Conservation (phyloP, 2,329 filamentous ascomycete species). For the Trichoderma oligosporum region DNA sequence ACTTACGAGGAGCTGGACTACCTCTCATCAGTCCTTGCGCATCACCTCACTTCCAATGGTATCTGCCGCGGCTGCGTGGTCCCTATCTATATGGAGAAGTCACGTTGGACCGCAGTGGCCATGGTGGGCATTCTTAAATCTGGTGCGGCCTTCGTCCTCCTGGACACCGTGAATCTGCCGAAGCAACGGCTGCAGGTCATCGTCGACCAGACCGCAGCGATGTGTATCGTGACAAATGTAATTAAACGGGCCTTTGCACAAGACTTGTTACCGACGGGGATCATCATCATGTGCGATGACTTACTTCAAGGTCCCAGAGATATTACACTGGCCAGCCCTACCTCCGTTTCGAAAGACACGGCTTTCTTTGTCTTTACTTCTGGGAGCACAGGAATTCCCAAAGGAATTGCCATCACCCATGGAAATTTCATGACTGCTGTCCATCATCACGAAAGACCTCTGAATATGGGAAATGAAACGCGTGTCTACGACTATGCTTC, state of each 20-base stretch:
- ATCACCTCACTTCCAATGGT: neutral
- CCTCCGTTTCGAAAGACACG: neutral
- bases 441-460: neutral
- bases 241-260: neutral
- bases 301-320: neutral
- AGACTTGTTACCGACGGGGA: too few species aligned
- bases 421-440: constrained; percentile 15
- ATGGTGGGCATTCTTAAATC: too few species aligned
- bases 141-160: too few species aligned
- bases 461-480: constrained; percentile 16
- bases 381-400: constrained; percentile 24
- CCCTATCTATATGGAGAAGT: neutral
- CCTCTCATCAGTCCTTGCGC: neutral
- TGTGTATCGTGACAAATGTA: too few species aligned
- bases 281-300: too few species aligned
- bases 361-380: constrained; percentile 28
- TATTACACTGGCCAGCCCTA: neutral
- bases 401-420: constrained; percentile 20
- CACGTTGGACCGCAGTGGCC: too few species aligned
- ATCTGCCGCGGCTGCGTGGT: neutral
- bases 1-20: neutral
- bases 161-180: too few species aligned
- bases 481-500: constrained; percentile 24
- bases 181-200: neutral
- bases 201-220: too few species aligned